Percentiles rank a stretch among this genome's conserved stretches.
Conservation (phyloP, 2,329 filamentous ascomycete genomes). For the Aspergillus neotritici region DNA sequence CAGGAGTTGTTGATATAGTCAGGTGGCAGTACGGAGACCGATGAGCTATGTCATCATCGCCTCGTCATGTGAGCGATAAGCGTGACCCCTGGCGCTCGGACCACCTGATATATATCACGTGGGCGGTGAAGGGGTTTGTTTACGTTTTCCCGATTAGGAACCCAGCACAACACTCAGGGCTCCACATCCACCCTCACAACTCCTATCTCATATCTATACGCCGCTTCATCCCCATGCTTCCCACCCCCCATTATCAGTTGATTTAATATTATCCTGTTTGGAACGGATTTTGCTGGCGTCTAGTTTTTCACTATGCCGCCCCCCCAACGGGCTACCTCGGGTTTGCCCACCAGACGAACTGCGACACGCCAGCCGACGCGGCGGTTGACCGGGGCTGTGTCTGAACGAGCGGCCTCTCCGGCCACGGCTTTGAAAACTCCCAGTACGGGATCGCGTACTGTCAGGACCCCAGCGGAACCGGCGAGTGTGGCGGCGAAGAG, state of each 20-base stretch:
- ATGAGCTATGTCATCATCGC: conserved; percentile 15
- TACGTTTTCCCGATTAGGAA: conserved; percentile 25
- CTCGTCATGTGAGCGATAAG: conserved; percentile 23
- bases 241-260: background rate
- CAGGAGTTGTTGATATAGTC: background rate
- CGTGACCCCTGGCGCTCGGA: conserved; percentile 14
- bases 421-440: conserved; percentile 62
- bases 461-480: conserved; percentile 41
- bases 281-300: background rate
- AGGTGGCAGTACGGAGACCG: conserved; percentile 1
- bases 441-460: conserved; percentile 32
- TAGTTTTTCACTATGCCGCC: conserved; percentile 46
- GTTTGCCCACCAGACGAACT: conserved; percentile 46
- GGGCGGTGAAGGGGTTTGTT: conserved; percentile 22
- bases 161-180: conserved; percentile 14
- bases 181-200: conserved; percentile 5
- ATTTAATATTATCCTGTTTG: background rate
- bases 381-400: conserved; percentile 50
- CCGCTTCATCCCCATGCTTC: background rate
- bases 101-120: conserved; percentile 11
- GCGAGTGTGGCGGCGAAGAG: conserved; percentile 64
- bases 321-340: conserved; percentile 46
- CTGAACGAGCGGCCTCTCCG: conserved; percentile 60
- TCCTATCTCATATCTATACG: background rate
- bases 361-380: conserved; percentile 38